Conservation (phyloP, 2,329 filamentous ascomycete species). For the Aspergillus niger region DNA sequence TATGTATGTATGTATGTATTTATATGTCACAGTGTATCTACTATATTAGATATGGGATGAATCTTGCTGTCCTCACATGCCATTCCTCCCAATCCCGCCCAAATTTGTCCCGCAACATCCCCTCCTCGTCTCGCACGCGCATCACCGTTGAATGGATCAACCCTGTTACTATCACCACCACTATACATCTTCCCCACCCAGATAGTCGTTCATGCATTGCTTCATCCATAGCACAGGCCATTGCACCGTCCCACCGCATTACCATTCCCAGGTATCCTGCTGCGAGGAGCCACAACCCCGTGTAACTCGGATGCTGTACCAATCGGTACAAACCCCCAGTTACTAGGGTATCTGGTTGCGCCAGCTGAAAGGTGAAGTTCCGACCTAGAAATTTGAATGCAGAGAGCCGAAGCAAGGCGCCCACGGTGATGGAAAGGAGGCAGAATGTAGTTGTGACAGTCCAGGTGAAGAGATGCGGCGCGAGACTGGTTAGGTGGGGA, state of each 20-base stretch:
- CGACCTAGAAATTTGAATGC: slow-evolving; percentile 51
- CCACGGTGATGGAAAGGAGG: slow-evolving; percentile 24
- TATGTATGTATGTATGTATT: neutral
- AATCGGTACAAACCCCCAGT: slow-evolving; percentile 53
- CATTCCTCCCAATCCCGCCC: slow-evolving; percentile 53
- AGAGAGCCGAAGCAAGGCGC: slow-evolving; percentile 33
- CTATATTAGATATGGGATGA: slow-evolving; percentile 47
- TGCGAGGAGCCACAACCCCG: slow-evolving; percentile 43
- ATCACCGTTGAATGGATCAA: slow-evolving; percentile 23
- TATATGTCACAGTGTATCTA: neutral
- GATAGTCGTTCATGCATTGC: slow-evolving; percentile 7
- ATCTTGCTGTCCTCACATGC: slow-evolving; percentile 51
- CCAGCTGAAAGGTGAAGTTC: slow-evolving; percentile 58
- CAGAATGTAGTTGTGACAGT: slow-evolving; percentile 15
- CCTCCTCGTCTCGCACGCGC: slow-evolving; percentile 54
- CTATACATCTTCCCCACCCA: slow-evolving; percentile 17
- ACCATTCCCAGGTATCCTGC: slow-evolving; percentile 30
- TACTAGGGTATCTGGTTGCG: slow-evolving; percentile 48
- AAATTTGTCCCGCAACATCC: slow-evolving; percentile 53
- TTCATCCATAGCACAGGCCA: slow-evolving; percentile 38
- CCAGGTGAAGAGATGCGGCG: slow-evolving; percentile 30
- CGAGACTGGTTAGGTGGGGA: slow-evolving; percentile 19
- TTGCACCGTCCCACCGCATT: slow-evolving; percentile 41
- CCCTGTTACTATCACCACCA: neutral
- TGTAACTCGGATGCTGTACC: slow-evolving; percentile 58